Evolutionary conservation across 2,329 filamentous ascomycete species (phyloP).

Genomic region (Tolypocladium amazonense): DNA sequence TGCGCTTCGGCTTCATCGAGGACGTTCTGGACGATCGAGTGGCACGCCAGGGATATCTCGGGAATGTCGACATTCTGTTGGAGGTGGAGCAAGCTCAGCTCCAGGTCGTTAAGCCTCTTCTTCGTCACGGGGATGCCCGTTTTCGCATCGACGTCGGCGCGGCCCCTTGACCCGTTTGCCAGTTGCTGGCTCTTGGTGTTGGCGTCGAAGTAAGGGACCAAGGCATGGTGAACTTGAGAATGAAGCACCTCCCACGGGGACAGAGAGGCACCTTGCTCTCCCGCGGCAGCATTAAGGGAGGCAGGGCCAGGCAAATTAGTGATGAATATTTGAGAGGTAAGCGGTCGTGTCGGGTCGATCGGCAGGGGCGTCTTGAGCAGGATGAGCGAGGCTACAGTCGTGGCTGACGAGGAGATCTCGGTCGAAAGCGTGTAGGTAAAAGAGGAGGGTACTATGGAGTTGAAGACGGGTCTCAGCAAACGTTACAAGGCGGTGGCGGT

Average conservation of each 20-base stretch:
- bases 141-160: conserved; percentile 80
- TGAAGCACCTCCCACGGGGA: conserved; percentile 91
- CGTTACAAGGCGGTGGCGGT: neutral
- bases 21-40: conserved; percentile 77
- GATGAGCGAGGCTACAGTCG: conserved; percentile 77
- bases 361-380: conserved; percentile 83
- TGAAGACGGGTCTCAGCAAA: conserved; percentile 2
- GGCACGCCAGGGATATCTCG: conserved; percentile 76
- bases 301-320: conserved; percentile 82
- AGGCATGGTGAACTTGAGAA: conserved; percentile 78
- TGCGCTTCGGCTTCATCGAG: conserved; percentile 65
- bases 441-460: conserved; percentile 27
- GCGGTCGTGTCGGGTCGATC: conserved; percentile 71
- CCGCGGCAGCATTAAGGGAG: conserved; percentile 52
- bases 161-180: conserved; percentile 53
- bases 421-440: conserved; percentile 73
- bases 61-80: conserved; percentile 98
- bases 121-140: conserved; percentile 95
- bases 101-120: conserved; percentile 91
- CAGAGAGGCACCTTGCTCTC: conserved; percentile 59
- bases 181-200: conserved; percentile 76
- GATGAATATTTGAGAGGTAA: conserved; percentile 83
- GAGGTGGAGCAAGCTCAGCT: conserved; percentile 79
- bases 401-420: conserved; percentile 69
- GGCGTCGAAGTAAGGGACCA: conserved; percentile 95